These are phyloP conservation scores for Pseudomassariella vexata DNA, from an alignment of 2,329 filamentous ascomycete species.

Conservation along the genomic window DNA sequence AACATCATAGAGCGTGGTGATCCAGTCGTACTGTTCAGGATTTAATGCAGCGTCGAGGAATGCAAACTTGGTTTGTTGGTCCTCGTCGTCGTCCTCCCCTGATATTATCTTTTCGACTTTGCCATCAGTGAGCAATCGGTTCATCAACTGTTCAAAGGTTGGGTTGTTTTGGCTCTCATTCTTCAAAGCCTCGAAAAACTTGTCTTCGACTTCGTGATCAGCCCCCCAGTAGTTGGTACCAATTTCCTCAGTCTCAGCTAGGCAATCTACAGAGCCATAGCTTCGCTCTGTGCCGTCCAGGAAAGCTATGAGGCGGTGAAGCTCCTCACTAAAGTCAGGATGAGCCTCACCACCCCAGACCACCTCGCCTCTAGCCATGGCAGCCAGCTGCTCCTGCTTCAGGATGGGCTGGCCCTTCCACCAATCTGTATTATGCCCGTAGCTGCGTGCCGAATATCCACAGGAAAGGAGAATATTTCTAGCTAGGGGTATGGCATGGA, in stretches of 20 bases:
- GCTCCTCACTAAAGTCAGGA: slow-evolving; percentile 42
- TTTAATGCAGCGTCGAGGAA: slow-evolving; percentile 35
- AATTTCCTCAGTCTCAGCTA: slow-evolving; percentile 32
- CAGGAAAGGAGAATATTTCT: slow-evolving; percentile 48
- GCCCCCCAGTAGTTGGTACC: slow-evolving; percentile 30
- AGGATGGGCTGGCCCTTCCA: slow-evolving; percentile 53
- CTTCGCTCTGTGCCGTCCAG: slow-evolving; percentile 54
- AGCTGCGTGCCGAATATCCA: slow-evolving; percentile 35
- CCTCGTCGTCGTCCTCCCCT: slow-evolving; percentile 22
- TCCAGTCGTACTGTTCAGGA: slow-evolving; percentile 28
- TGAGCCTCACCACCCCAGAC: slow-evolving; percentile 25
- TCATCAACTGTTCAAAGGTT: slow-evolving; percentile 12
- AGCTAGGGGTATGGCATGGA: slow-evolving; percentile 53
- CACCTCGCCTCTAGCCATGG: slow-evolving; percentile 23
- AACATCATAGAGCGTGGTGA: slow-evolving; percentile 41
- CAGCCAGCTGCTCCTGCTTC: slow-evolving; percentile 28
- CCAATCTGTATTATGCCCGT: slow-evolving; percentile 54
- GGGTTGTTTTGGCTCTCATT: slow-evolving; percentile 10
- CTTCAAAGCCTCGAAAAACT: slow-evolving; percentile 25
- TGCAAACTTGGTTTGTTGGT: slow-evolving; percentile 31
- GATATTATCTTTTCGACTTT: not conserved
- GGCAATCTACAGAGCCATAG: slow-evolving; percentile 48
- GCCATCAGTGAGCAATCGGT: not conserved
- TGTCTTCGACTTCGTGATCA: slow-evolving; percentile 43
- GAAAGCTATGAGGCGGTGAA: slow-evolving; percentile 59